Evolutionary conservation across 1,284 basidiomycete genomes (phyloP).

Genomic region (Rhodotorula sp.): DNA sequence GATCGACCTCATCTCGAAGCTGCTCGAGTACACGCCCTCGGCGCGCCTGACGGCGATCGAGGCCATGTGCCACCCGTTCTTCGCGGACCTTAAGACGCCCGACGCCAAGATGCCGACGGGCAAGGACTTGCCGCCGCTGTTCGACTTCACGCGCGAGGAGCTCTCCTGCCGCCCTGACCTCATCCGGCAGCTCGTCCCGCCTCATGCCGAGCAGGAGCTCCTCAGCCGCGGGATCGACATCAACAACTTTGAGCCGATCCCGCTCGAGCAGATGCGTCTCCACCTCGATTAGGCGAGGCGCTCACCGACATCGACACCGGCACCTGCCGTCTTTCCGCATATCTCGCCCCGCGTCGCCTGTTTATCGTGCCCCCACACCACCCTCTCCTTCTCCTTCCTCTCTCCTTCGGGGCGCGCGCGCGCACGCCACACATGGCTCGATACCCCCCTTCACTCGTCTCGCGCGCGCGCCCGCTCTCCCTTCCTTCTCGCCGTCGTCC

Average conservation of each 20-base stretch:
- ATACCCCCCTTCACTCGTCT: neutral
- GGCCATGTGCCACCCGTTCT: slow-evolving; percentile 88
- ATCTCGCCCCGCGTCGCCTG: too few relatives aligned
- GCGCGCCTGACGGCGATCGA: slow-evolving; percentile 88
- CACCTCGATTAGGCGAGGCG: slow-evolving; percentile 45
- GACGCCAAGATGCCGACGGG: slow-evolving; percentile 95
- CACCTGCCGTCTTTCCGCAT: neutral
- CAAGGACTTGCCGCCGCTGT: slow-evolving; percentile 89
- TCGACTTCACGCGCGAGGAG: slow-evolving; percentile 97
- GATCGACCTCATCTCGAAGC: slow-evolving; percentile 90
- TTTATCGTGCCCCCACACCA: too few relatives aligned
- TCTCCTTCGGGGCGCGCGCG: neutral
- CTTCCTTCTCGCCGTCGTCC: too few relatives aligned
- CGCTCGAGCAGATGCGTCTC: slow-evolving; percentile 50
- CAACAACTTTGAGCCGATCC: slow-evolving; percentile 58
- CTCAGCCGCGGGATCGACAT: slow-evolving; percentile 81
- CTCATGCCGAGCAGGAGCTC: slow-evolving; percentile 85
- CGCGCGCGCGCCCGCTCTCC: too few relatives aligned
- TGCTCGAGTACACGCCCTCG: slow-evolving; percentile 96
- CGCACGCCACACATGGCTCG: neutral
- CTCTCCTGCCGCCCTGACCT: slow-evolving; percentile 94
- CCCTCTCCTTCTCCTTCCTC: neutral
- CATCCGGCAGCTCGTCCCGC: slow-evolving; percentile 84
- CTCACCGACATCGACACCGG: too few relatives aligned
- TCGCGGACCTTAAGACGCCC: slow-evolving; percentile 88